These are phyloP conservation scores for Tripterygium wilfordii DNA, from an alignment of 177 flowering plant genomes.

Conservation along the genomic window DNA sequence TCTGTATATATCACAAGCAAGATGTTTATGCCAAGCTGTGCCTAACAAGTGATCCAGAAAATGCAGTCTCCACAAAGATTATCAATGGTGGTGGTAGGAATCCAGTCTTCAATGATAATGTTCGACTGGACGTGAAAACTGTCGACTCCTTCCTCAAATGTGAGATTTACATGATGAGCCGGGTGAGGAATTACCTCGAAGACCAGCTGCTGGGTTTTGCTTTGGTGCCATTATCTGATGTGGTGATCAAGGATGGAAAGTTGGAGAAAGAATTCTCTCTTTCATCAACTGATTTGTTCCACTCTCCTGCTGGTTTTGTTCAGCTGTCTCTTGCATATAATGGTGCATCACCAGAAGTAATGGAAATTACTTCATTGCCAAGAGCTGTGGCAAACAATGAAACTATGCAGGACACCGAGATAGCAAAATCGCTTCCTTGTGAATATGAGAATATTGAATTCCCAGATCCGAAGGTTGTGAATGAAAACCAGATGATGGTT, in stretches of 20 bases:
- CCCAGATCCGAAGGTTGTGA: constrained; percentile 71
- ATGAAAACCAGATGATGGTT: constrained; percentile 78
- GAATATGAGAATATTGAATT: constrained; percentile 75
- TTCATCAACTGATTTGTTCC: constrained; percentile 89
- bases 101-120: constrained; percentile 72
- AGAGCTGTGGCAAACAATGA: constrained; percentile 15
- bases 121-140: constrained; percentile 49
- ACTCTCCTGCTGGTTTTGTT: constrained; percentile 90
- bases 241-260: constrained; percentile 51
- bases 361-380: constrained; percentile 35
- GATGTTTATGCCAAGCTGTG: constrained; percentile 97
- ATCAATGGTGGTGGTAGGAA: constrained; percentile 88
- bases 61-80: constrained; percentile 57
- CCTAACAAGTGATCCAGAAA: constrained; percentile 71
- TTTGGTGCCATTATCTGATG: constrained; percentile 75
- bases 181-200: constrained; percentile 80
- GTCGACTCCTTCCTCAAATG: constrained; percentile 69
- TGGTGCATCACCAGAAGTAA: constrained; percentile 71
- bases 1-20: constrained; percentile 96
- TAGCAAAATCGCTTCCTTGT: constrained; percentile 22
- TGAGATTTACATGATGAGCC: constrained; percentile 94
- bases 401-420: constrained; percentile 32
- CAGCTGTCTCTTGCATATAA: constrained; percentile 57
- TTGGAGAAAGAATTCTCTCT: constrained; percentile 72
- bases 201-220: constrained; percentile 89